Evolutionary conservation across 176 grass and related monocot genomes (phyloP), one percentile per base, ranked within the genome.

Genomic region (Microstegium vimineum): DNA sequence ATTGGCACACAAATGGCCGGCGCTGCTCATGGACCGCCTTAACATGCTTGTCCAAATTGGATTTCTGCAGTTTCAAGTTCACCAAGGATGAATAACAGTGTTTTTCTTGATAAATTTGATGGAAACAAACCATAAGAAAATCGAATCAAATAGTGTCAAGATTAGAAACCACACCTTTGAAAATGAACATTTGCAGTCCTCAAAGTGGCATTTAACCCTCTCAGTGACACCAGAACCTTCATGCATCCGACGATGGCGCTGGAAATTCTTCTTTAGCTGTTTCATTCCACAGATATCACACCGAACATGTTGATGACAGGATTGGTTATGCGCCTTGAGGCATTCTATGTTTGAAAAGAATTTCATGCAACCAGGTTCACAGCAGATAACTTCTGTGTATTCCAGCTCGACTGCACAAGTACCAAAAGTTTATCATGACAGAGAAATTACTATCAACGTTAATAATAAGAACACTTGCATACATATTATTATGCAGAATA

Each of bases 191-290:
- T 80, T 86, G 86, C 91, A 97, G 70, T 87, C 89, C 77, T 90
- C 59, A 0, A 89, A 89, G 74, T 64, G 30, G 74, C 94, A 97
- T 71, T 89, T 85, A 42, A 93, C 78, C 88, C 70, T 86, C 43
- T 86, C 42, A 43, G 56, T 56, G 75, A 79, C 46, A 36, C 34
- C 70, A 8, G 82, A 84, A 69, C 74, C 86, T 83, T 83, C 88
- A 89, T 97, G 94, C 67, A 81, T 93, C 41, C 69, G 80, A 41
- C 6, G 57, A 82, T 97, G 94, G 22, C 86, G 94, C 71, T 97
- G 91, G 5, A 97, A 89, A 70, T 97, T 91, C 84, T 89, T 93
- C 86, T 91, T 97, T 30, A 93, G 85, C 75, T 93, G 94, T 72
- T 87, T 97, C 12, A 78, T 85, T 7, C 81, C 86, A 85, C 94